A percentile compares a stretch with the other conserved stretches of the same genome.
These are phyloP conservation scores for Aspergillus sp. DNA, from an alignment of 2,329 filamentous ascomycete species.

Conservation along the genomic window DNA sequence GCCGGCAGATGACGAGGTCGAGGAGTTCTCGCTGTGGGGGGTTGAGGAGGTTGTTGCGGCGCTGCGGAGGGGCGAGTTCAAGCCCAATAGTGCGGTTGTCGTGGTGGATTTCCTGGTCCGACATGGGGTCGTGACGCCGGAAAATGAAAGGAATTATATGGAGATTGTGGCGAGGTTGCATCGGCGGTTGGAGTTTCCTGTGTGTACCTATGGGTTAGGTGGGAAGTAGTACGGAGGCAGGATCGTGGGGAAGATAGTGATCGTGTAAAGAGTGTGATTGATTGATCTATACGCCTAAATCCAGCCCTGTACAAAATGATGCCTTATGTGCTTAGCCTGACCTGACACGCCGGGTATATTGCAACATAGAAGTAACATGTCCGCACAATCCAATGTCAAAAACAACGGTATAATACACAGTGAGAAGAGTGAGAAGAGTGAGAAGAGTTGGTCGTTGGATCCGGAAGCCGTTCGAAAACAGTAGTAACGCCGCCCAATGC, in stretches of 20 bases:
- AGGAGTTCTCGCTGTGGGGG: constrained; percentile 25
- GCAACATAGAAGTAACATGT: background rate
- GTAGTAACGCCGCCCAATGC: constrained; percentile 28
- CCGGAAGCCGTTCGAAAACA: background rate
- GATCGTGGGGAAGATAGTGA: too few species aligned
- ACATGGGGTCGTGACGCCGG: constrained; percentile 27
- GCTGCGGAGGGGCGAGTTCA: constrained; percentile 25
- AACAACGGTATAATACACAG: background rate
- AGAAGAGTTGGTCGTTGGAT: background rate
- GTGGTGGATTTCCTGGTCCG: constrained; percentile 33
- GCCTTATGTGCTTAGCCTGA: too few species aligned
- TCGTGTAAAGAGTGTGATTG: too few species aligned
- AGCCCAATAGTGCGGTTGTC: constrained; percentile 30
- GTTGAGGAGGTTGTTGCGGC: constrained; percentile 25
- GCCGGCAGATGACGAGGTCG: constrained; percentile 29
- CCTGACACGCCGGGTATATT: too few species aligned
- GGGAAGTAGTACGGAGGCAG: background rate
- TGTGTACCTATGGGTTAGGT: background rate
- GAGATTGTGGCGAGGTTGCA: constrained; percentile 31
- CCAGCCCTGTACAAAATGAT: too few species aligned
- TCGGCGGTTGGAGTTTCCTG: constrained; percentile 12
- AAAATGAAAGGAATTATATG: constrained; percentile 27
- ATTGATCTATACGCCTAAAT: too few species aligned
- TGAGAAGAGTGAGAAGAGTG: background rate
- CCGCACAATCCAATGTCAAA: background rate